These are phyloP conservation scores for Choanephora cucurbitarum DNA, from an alignment of 371 early-diverging fungal species.

Conservation along the genomic window DNA sequence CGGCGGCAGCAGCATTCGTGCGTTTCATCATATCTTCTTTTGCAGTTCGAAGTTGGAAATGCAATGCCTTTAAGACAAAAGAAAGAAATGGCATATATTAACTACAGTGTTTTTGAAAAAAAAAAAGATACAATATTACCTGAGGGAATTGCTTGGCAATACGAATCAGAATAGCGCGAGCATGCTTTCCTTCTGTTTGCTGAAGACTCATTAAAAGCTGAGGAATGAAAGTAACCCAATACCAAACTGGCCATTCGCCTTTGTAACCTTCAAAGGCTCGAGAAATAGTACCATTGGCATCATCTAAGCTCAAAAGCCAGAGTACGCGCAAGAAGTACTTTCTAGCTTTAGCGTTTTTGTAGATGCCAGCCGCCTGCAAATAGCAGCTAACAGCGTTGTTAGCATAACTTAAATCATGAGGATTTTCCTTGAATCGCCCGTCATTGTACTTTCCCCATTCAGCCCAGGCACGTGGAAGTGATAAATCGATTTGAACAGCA, in stretches of 20 bases:
- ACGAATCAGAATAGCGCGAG: constrained; percentile 80
- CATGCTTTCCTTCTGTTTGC: constrained; percentile 80
- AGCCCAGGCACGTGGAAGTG: constrained; percentile 94
- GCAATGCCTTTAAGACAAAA: constrained; percentile 57
- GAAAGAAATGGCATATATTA: constrained; percentile 20
- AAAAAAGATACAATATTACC: too few species aligned
- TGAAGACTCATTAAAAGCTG: constrained; percentile 84
- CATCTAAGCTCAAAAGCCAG: constrained; percentile 93
- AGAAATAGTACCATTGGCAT: constrained; percentile 71
- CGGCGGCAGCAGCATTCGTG: constrained; percentile 9
- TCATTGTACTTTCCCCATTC: constrained; percentile 97
- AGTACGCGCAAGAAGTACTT: constrained; percentile 92
- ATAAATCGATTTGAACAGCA: constrained; percentile 91
- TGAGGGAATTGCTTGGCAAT: constrained; percentile 97
- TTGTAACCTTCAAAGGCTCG: constrained; percentile 88
- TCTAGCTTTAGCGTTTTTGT: constrained; percentile 86
- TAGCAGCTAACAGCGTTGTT: constrained; percentile 96
- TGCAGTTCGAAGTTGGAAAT: constrained; percentile 91
- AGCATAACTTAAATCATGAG: constrained; percentile 81
- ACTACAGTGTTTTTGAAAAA: not conserved
- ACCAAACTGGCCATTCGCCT: constrained; percentile 92
- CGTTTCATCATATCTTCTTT: constrained; percentile 87
- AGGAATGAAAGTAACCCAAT: constrained; percentile 98
- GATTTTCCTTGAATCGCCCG: constrained; percentile 80
- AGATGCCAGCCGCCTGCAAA: constrained; percentile 91